A percentile compares a stretch with the other conserved stretches of the same genome.
Evolutionary conservation across 345 rosid genomes (phyloP).

Genomic region (Acer campestre): DNA sequence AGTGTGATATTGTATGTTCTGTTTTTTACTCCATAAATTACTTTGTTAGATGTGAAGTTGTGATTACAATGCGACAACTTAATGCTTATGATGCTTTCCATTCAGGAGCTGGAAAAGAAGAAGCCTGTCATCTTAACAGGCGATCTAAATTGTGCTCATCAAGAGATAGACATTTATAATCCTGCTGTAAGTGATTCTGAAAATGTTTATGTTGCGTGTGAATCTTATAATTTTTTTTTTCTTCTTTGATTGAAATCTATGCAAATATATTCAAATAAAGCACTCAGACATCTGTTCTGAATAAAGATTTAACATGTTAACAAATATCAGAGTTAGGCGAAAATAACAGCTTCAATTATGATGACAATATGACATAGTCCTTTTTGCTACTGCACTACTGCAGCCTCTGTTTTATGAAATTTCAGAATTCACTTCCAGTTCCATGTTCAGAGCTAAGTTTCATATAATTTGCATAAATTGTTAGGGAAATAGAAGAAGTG

Average conservation of each 20-base stretch:
- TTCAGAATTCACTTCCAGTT: neutral
- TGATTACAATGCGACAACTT: neutral
- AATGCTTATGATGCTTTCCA: conserved; percentile 9
- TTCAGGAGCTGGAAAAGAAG: conserved; percentile 87
- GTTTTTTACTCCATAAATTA: neutral
- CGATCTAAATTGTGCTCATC: conserved; percentile 93
- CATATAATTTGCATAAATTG: conserved; percentile 4
- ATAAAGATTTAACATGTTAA: neutral
- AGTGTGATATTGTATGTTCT: neutral
- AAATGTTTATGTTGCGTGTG: neutral
- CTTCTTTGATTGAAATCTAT: neutral
- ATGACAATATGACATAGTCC: neutral
- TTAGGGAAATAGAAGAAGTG: conserved; percentile 94
- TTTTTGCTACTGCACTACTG: neutral
- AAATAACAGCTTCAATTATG: neutral
- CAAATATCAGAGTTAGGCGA: neutral
- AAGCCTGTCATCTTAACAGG: conserved; percentile 97
- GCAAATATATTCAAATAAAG: neutral
- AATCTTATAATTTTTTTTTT: neutral
- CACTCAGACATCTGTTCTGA: neutral
- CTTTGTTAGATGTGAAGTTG: neutral
- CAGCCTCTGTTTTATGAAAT: conserved; percentile 3
- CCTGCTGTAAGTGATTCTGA: conserved; percentile 62
- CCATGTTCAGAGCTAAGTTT: neutral
- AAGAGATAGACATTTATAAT: conserved; percentile 86